phyloP scores from a whole-genome alignment of 257 asterid genomes.

The Nyctanthes arbortristis region DNA sequence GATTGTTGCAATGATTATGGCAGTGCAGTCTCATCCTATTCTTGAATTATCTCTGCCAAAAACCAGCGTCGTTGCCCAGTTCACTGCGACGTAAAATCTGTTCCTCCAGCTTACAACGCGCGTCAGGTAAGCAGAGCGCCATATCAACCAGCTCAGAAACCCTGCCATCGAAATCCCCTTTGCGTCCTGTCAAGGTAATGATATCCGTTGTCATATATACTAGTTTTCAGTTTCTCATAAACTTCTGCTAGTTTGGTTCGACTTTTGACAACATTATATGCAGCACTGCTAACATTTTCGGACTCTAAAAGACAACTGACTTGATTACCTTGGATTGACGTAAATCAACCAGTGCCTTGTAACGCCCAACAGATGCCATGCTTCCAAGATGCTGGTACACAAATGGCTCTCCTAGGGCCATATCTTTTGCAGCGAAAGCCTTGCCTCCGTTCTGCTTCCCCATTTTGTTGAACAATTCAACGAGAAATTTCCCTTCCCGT shows the following conservation, averaged over 20 bases:
- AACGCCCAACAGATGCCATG: constrained; percentile 94
- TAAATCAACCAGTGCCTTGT: constrained; percentile 88
- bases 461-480: constrained; percentile 52
- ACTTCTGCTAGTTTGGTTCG: no score
- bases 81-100: constrained; percentile 77
- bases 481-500: constrained; percentile 86
- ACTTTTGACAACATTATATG: no score
- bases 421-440: constrained; percentile 62
- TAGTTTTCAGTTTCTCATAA: no score
- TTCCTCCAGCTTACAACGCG: constrained; percentile 92
- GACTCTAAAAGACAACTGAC: background rate
- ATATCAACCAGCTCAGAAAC: constrained; percentile 69
- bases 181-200: constrained; percentile 46
- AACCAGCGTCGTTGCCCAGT: constrained; percentile 86
- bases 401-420: constrained; percentile 73
- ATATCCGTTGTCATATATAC: background rate
- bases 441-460: constrained; percentile 65
- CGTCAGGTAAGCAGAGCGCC: constrained; percentile 91
- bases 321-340: constrained; percentile 70
- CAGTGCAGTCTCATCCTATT: constrained; percentile 33
- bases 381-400: constrained; percentile 83
- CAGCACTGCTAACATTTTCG: no score
- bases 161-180: constrained; percentile 76
- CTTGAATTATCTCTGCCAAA: constrained; percentile 87
- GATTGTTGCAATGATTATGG: background rate